These are phyloP conservation scores for Scolecobasidium constrictum DNA, from an alignment of 2,329 filamentous ascomycete genomes.

Conservation along the genomic window DNA sequence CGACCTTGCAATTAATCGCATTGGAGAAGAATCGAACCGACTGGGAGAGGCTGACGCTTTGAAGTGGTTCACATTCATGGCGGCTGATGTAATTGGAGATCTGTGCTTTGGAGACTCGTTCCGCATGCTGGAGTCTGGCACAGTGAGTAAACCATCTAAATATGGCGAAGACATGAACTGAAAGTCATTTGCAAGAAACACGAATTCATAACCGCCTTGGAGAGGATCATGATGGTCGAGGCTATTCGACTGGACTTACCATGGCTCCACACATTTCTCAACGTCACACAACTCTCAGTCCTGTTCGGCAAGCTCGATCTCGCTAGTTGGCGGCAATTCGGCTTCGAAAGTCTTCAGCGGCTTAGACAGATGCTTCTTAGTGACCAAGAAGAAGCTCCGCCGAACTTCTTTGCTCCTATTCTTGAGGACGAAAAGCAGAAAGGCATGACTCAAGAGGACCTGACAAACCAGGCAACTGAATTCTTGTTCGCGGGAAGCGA, in stretches of 20 bases:
- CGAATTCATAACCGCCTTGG: constrained; percentile 24
- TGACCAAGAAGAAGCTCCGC: constrained; percentile 16
- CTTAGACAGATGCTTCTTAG: constrained; percentile 19
- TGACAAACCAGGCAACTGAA: constrained; percentile 22
- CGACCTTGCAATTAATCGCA: constrained; percentile 20
- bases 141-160: constrained; percentile 22
- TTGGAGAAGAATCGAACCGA: constrained; percentile 15
- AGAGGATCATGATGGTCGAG: constrained; percentile 23
- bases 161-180: not conserved
- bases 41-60: constrained; percentile 21
- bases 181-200: constrained; percentile 16
- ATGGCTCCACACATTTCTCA: constrained; percentile 18
- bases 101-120: constrained; percentile 30
- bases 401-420: constrained; percentile 24
- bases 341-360: constrained; percentile 20
- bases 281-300: constrained; percentile 22
- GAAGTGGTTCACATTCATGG: constrained; percentile 29
- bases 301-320: constrained; percentile 18
- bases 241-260: constrained; percentile 26
- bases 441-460: constrained; percentile 19
- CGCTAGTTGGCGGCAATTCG: constrained; percentile 24
- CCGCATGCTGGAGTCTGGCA: constrained; percentile 18
- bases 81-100: constrained; percentile 26
- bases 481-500: constrained; percentile 24
- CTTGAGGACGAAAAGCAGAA: constrained; percentile 21